A percentile compares a stretch with the other conserved stretches of the same genome.
These are phyloP conservation scores for Tuber melanosporum DNA, from an alignment of 495 filamentous ascomycete species.

Conservation along the genomic window DNA sequence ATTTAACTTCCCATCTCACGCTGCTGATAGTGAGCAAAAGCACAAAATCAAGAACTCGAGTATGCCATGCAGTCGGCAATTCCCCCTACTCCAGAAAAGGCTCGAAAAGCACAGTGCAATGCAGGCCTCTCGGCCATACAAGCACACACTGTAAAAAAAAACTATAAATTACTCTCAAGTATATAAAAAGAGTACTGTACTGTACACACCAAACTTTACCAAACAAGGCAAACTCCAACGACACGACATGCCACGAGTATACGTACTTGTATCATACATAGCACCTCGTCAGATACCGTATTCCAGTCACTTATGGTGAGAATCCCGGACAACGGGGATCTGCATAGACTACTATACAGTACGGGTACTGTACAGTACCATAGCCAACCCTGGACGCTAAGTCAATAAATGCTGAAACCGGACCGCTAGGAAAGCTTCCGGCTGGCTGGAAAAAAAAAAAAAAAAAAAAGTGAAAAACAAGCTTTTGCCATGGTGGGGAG, in stretches of 20 bases:
- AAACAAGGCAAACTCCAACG: background rate
- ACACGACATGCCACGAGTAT: background rate
- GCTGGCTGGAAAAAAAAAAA: rapidly evolving
- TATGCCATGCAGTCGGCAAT: background rate
- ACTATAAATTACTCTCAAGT: too few relatives aligned
- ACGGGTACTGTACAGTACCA: too few relatives aligned
- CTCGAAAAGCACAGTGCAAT: background rate
- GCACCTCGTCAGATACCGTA: too few relatives aligned
- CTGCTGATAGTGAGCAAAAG: too few relatives aligned
- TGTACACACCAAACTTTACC: background rate
- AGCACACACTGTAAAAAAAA: background rate
- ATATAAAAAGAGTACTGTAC: background rate
- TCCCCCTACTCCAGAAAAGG: background rate
- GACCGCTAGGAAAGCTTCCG: background rate
- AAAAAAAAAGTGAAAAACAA: background rate
- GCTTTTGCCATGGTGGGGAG: background rate
- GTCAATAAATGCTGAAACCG: too few relatives aligned
- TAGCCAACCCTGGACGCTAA: too few relatives aligned
- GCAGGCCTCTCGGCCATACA: background rate
- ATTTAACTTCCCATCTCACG: too few relatives aligned
- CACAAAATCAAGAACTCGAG: too few relatives aligned
- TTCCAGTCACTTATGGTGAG: too few relatives aligned
- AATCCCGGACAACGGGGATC: too few relatives aligned
- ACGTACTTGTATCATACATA: background rate
- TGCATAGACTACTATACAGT: too few relatives aligned